A percentile compares a stretch with the other conserved stretches of the same genome.
Conservation (phyloP, 2,329 filamentous ascomycete genomes). For the Aphanoascus verrucosus region DNA sequence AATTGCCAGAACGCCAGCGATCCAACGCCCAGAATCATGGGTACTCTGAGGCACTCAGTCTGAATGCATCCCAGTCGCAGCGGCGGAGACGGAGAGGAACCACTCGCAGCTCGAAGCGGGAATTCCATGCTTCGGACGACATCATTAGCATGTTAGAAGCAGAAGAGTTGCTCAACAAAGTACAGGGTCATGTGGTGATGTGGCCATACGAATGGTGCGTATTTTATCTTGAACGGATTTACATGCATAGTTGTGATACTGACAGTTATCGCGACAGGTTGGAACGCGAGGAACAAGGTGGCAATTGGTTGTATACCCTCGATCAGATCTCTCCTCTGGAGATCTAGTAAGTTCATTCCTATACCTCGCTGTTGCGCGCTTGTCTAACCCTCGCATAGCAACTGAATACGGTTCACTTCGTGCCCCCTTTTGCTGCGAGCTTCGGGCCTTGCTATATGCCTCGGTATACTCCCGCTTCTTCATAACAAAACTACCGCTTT, state of each 20-base stretch:
- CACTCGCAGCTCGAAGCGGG: conserved; percentile 38
- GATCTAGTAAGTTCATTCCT: conserved; percentile 57
- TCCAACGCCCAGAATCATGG: conserved; percentile 26
- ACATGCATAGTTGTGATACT: neutral
- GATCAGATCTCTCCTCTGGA: conserved; percentile 92
- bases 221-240: neutral
- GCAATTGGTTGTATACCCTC: conserved; percentile 94
- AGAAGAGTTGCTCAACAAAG: conserved; percentile 66
- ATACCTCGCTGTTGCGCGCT: neutral
- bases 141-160: conserved; percentile 64
- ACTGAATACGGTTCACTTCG: neutral
- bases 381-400: conserved; percentile 10
- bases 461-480: too few relatives aligned
- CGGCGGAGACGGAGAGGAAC: conserved; percentile 36
- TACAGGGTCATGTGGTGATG: conserved; percentile 78
- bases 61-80: conserved; percentile 27
- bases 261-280: conserved; percentile 42
- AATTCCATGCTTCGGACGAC: conserved; percentile 54
- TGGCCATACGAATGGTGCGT: conserved; percentile 86
- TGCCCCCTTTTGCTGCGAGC: neutral
- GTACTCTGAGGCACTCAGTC: conserved; percentile 33
- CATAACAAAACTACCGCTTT: too few relatives aligned
- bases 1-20: conserved; percentile 24
- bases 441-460: neutral
- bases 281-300: conserved; percentile 76